Evolutionary conservation across 768 basidiomycete species (phyloP), one percentile per base, ranked within the genome.

Genomic region (Harrya chromipes): DNA sequence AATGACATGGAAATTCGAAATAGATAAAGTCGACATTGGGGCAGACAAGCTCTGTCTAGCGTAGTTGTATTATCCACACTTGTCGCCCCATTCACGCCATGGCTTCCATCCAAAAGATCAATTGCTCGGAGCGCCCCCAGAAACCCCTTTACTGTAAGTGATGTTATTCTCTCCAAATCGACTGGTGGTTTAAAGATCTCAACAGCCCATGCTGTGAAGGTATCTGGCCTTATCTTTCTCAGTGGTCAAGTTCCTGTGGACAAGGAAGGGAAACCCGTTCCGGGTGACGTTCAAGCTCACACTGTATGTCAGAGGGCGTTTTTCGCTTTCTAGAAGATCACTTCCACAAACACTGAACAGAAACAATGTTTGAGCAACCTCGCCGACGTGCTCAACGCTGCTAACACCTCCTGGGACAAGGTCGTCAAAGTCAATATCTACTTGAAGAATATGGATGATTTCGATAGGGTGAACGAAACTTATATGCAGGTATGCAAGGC

Each of bases 371-470:
- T 84, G 53, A 63, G 59, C 16, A 83, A 84, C 62, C 70, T 84
- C 9, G 68, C 70, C 3, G 76, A 79, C 43, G 79, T 83, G 6
- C 67, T 84, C 8, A 66, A 69, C 36, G 76, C 79, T 1, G 74
- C 81, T 5, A 75, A 79, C 7, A 81, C 81, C 6, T 77, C 79
- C 20, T 81, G 80, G 80, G 78, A 83, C 53, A 80, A 81, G 55
- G 79, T 79, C 4, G 66, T 72, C 34, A 77, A 75, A 61, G 71
- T 82, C 41, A 84, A 84, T 51, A 75, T 84, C 6, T 84, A 80
- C 63, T 65, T 84, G 54, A 83, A 81, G 56, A 64, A 79, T 57
- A 83, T 83, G 80, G 71, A 76, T 43, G 70, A 82, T 53, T 84
- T 80, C 46, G 63, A 63, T 14, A 69, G 71, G 2, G 78, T 82